phyloP scores from a whole-genome alignment of 805 yeast species.

The Isabelozyma gotoi region DNA sequence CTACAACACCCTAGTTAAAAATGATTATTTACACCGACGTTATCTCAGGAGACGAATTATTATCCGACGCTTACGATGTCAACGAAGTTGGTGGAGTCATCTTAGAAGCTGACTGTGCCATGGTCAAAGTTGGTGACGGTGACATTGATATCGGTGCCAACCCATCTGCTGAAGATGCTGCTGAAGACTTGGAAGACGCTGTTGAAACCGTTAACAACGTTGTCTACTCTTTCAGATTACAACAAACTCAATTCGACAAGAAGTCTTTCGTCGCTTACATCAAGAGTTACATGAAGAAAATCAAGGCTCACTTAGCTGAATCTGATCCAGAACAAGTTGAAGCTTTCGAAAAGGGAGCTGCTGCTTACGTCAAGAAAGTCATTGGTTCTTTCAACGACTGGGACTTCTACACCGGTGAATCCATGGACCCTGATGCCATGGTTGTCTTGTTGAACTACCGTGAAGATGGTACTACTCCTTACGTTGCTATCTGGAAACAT shows the following conservation, averaged over 20 bases:
- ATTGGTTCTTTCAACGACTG: constrained; percentile 95
- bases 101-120: constrained; percentile 94
- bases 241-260: constrained; percentile 95
- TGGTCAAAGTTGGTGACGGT: constrained; percentile 87
- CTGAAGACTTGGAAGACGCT: constrained; percentile 79
- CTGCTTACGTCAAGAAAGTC: constrained; percentile 93
- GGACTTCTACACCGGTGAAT: constrained; percentile 99
- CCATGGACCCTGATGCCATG: constrained; percentile 99
- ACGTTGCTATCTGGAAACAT: constrained; percentile 98
- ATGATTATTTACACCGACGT: constrained; percentile 62
- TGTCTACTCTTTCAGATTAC: constrained; percentile 97
- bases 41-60: constrained; percentile 90
- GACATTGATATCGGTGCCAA: constrained; percentile 99
- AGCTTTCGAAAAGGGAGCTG: constrained; percentile 96
- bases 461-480: constrained; percentile 99
- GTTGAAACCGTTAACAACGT: constrained; percentile 94
- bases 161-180: constrained; percentile 98
- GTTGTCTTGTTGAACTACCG: constrained; percentile 97
- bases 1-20: constrained; percentile 7
- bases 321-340: constrained; percentile 82
- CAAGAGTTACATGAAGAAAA: constrained; percentile 97
- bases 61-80: constrained; percentile 96
- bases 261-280: constrained; percentile 95
- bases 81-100: constrained; percentile 86
- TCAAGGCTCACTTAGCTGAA: constrained; percentile 91